Evolutionary conservation across 331 rosid species (phyloP), one percentile per base, ranked within the genome.

Genomic region (Spiraea crenata): DNA sequence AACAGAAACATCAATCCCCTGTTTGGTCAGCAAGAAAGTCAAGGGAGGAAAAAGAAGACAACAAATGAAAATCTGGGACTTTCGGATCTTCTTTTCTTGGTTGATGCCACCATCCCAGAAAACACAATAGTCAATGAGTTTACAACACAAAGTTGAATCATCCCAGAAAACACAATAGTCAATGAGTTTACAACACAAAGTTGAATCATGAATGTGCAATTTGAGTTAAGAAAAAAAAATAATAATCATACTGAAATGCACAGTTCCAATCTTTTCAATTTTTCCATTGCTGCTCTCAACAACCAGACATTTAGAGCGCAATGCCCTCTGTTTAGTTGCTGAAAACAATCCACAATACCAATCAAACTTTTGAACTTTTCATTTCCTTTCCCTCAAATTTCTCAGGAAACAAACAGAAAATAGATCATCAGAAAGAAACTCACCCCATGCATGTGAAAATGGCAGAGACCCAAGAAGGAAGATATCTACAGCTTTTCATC

Each of bases 371-470:
- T 38, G 19, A 58, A 70, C 17, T 57, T 71, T 55, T 44, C 70
- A 57, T 67, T 31, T 71, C 37, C 39, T 63, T 59, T 52, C 37
- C 62, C 48, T 64, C 39, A 57, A 74, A 15, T 44, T 76, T 65
- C 71, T 58, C 69, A 50, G 73, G 42, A 20, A 75, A 65, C 74
- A 65, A 82, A 75, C 48, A 63, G 72, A 71, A 37, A 45, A 9
- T 58, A 42, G 59, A 76, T 20, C 48, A 65, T 71, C 59, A 65
- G 44, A 50, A 63, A 76, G 63, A 37, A 76, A 82, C 83, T 83
- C 63, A 92, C 98, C 97, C 93, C 90, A 90, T 80, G 86, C 90
- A 81, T 3, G 84, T 60, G 76, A 90, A 72, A 84, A 90, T 74
- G 69, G 70, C 80, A 72, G 57, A 81, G 84, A 85, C 65, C 90